Base-by-base conservation (phyloP, 768 basidiomycete species). In the Phanerochaete carnosa region DNA sequence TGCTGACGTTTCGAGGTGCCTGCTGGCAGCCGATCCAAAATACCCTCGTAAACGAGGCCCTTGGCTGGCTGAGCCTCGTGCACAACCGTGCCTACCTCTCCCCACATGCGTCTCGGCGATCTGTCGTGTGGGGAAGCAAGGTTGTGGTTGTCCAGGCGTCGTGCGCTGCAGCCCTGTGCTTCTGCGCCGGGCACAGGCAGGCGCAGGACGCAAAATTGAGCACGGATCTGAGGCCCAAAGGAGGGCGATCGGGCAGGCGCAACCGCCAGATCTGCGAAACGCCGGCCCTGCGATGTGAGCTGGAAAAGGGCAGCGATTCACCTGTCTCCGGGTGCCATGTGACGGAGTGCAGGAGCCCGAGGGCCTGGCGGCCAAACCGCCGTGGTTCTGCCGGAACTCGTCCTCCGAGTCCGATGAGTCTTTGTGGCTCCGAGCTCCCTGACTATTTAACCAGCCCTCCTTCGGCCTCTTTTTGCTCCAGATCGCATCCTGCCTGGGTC, bases 281-380 rank as follows among this genome's bases (percentile, higher is more conserved):
- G 47, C 22, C 3, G 25, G 23, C 11, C 6, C 30, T 5, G 29
- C 4, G 29, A 57, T 43, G 39, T 12, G 25, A n/a, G 52, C 30
- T 32, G 52, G 45, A 50, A 49, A 26, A 35, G 45, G 46, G 33
- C 45, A 52, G 45, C 57, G 28, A 58, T 23, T 37, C 22, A 11
- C 19, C 7, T 43, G 16, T 9, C 23, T 9, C 15, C 26, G n/a
- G 30, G 22, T 23, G 51, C 25, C 58, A 59, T 53, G 50, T 59
- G 58, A 59, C 58, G 59, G 57, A 50, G 57, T 3, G 9, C 22
- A 22, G 22, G 56, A 46, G 52, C 59, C 59, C 59, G 59, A 55
- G 32, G 28, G 53, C 22, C 59, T 60, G 59, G 58, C 58, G 58
- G 33, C 37, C 32, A 33, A 29, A 43, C 6, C 5, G 39, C 59